phyloP scores from a whole-genome alignment of 2,329 filamentous ascomycete species.

The Chalara sp. region DNA sequence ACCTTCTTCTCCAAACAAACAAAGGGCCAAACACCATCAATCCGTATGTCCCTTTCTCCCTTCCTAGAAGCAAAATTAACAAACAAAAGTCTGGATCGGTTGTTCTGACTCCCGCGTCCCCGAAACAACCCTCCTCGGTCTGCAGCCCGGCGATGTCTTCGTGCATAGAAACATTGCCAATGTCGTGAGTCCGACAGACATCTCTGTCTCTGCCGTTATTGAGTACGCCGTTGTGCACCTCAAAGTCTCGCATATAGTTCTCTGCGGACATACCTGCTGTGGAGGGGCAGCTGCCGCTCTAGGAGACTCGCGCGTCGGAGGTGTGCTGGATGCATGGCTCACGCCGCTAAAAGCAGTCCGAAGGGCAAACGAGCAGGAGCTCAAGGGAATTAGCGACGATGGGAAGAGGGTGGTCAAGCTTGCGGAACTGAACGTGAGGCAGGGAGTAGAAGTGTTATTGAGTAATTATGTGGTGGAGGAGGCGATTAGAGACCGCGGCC shows the following conservation, averaged over 20 bases:
- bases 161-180: constrained; percentile 90
- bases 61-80: not conserved
- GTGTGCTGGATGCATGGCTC: constrained; percentile 49
- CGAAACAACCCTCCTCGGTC: constrained; percentile 72
- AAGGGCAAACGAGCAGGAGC: constrained; percentile 44
- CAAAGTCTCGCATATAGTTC: constrained; percentile 63
- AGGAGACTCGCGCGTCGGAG: constrained; percentile 38
- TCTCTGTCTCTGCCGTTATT: constrained; percentile 69
- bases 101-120: constrained; percentile 83
- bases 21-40: constrained; percentile 57
- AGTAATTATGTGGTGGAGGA: constrained; percentile 63
- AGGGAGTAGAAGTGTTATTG: constrained; percentile 60
- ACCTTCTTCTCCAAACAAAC: constrained; percentile 64
- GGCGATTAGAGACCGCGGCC: constrained; percentile 61
- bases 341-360: constrained; percentile 41
- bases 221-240: constrained; percentile 72
- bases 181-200: constrained; percentile 67
- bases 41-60: constrained; percentile 37
- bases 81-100: constrained; percentile 64
- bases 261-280: constrained; percentile 64
- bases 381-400: constrained; percentile 46
- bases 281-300: constrained; percentile 59
- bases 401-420: constrained; percentile 52
- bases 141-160: constrained; percentile 79
- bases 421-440: constrained; percentile 70